These are phyloP conservation scores for Saussurea involucrata DNA, from an alignment of 129 eudicot species.

Conservation along the genomic window DNA sequence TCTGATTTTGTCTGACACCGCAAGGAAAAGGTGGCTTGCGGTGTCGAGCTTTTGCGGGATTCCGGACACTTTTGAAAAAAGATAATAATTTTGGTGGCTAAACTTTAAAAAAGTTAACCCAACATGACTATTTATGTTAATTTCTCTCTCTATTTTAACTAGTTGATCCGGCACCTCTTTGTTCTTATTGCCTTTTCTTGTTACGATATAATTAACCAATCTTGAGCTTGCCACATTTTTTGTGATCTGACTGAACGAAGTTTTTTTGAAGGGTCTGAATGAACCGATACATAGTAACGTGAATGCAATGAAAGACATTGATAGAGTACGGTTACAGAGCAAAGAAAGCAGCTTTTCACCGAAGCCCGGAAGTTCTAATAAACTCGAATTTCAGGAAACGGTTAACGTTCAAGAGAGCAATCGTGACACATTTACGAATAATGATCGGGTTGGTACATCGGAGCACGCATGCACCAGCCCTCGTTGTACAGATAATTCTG, in stretches of 20 bases:
- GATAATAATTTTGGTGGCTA: too few relatives aligned
- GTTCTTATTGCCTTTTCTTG: not conserved
- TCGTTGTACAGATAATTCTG: slow-evolving; percentile 43
- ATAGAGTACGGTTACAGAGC: slow-evolving; percentile 26
- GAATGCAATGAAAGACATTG: slow-evolving; percentile 35
- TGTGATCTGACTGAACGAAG: slow-evolving; percentile 21
- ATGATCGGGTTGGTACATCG: slow-evolving; percentile 47
- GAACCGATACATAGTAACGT: slow-evolving; percentile 49
- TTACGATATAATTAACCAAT: not conserved
- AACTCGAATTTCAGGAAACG: slow-evolving; percentile 36
- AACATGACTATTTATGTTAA: too few relatives aligned
- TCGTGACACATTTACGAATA: slow-evolving; percentile 27
- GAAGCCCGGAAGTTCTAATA: slow-evolving; percentile 34
- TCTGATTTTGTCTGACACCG: too few relatives aligned
- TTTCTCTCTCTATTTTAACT: not conserved
- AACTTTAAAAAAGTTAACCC: too few relatives aligned
- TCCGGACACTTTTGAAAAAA: too few relatives aligned
- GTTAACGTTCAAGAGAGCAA: slow-evolving; percentile 38
- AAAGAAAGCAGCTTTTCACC: slow-evolving; percentile 40
- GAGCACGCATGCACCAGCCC: slow-evolving; percentile 61
- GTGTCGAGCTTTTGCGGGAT: too few relatives aligned
- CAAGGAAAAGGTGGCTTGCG: too few relatives aligned
- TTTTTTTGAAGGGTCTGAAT: slow-evolving; percentile 31
- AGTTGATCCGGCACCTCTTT: not conserved
- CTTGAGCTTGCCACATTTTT: not conserved